A percentile compares a stretch with the other conserved stretches of the same genome.
These are phyloP conservation scores for Lactifluus piperatus DNA, from an alignment of 768 basidiomycete genomes.

Conservation along the genomic window DNA sequence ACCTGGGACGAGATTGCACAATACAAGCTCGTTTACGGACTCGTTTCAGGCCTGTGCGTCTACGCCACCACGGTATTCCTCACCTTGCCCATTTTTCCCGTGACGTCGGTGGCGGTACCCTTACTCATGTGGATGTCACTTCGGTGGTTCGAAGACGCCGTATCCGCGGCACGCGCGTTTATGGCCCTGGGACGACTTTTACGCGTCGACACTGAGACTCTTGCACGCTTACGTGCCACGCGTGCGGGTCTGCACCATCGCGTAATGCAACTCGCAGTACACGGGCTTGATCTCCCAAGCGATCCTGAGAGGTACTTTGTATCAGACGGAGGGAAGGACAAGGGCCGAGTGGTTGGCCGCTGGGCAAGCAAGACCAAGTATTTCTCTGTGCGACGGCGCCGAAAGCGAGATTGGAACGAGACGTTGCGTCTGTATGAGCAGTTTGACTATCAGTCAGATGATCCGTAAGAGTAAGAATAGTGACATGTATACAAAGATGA, in stretches of 20 bases:
- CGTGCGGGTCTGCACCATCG: constrained; percentile 54
- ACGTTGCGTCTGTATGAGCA: constrained; percentile 73
- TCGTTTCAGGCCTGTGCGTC: constrained; percentile 62
- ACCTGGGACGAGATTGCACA: constrained; percentile 89
- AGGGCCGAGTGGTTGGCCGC: constrained; percentile 54
- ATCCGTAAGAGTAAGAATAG: constrained; percentile 20
- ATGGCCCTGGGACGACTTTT: constrained; percentile 53
- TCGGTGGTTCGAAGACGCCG: constrained; percentile 81
- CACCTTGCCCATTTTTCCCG: constrained; percentile 51
- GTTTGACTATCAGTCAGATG: constrained; percentile 69
- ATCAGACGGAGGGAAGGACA: constrained; percentile 51
- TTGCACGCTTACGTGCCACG: constrained; percentile 44
- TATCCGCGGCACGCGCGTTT: constrained; percentile 72
- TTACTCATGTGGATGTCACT: constrained; percentile 83
- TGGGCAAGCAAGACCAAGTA: constrained; percentile 72
- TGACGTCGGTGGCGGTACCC: constrained; percentile 57
- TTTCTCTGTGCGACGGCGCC: constrained; percentile 67
- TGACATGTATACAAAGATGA: constrained; percentile 4
- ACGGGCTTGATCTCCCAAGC: constrained; percentile 50
- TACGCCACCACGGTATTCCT: constrained; percentile 46
- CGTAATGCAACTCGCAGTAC: constrained; percentile 55
- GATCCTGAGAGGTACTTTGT: constrained; percentile 63
- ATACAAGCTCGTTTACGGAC: constrained; percentile 79
- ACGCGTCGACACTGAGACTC: constrained; percentile 46
- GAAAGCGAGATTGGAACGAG: constrained; percentile 89